Conservation (phyloP, 495 filamentous ascomycete genomes). For the Barbatosphaeria neglecta region DNA sequence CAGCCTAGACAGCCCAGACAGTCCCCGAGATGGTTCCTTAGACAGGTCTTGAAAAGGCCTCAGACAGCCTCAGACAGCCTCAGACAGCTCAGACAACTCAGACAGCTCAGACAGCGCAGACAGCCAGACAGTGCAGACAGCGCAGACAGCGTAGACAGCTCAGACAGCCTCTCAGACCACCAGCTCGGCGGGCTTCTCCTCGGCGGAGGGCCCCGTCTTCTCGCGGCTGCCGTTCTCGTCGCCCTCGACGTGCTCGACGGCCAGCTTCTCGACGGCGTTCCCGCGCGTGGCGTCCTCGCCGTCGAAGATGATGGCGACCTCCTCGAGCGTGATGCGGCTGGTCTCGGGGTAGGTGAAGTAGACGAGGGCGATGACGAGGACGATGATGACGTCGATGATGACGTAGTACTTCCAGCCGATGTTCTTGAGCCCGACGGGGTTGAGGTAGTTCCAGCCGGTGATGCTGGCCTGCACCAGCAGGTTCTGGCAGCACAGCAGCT, state of each 20-base stretch:
- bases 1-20: too few relatives aligned
- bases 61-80: too few relatives aligned
- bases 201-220: too few relatives aligned
- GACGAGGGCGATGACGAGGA: background rate
- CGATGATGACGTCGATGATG: constrained; percentile 1
- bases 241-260: background rate
- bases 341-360: constrained; percentile 53
- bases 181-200: too few relatives aligned
- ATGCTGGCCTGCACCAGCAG: background rate
- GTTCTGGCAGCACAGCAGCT: constrained; percentile 5
- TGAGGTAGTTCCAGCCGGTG: constrained; percentile 1
- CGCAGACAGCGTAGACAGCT: too few relatives aligned
- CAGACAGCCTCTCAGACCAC: too few relatives aligned
- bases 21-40: too few relatives aligned
- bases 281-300: background rate
- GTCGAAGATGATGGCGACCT: constrained; percentile 56
- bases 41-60: too few relatives aligned
- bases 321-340: constrained; percentile 53
- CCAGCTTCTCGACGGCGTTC: background rate
- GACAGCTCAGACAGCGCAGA: too few relatives aligned
- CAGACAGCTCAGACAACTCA: too few relatives aligned
- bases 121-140: too few relatives aligned
- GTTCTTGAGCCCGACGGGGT: constrained; percentile 4
- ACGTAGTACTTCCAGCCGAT: constrained; percentile 9
- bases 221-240: background rate